Evolutionary conservation across 306 rosid species (phyloP), one percentile per base, ranked within the genome.

Genomic region (Cucurbita ficifolia): DNA sequence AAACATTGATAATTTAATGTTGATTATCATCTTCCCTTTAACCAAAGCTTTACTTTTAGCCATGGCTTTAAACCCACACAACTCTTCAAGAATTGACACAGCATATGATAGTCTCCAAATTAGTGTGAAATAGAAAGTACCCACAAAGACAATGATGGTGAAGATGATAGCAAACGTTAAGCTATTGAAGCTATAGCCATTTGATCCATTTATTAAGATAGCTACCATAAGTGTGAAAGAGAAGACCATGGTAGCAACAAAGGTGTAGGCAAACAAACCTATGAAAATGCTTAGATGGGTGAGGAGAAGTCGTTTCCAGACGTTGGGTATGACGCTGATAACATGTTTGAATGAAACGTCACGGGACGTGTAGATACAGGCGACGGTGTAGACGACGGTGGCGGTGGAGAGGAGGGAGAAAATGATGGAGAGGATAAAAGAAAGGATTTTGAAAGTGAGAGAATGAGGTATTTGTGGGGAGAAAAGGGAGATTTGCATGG

Each of bases 41-140:
- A 86, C 67, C 62, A 92, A 56, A 2, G 77, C 83, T 77, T 49
- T 81, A 79, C 93, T 84, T 77, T 84, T 93, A 61, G 13, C 43
- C 98, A 93, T 84, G 17, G 98, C 98, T 36, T 21, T 10, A 5
- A 90, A 4, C 21, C 98, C 98, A 6, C 53, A 81, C 0, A 77
- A 65, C 36, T 93, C 94, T 69, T 93, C 98, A 19, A 90, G 71
- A 29, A 2, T 29, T 29, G 33, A 29, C 33, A 29, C 33, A 29
- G 33, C 33, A 0, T 29, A 29, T 29, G 33, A 29, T 29, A 29
- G 33, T 1, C 33, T 29, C 33, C 33, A 29, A 29, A 29, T 29
- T 29, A 29, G 33, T 29, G 33, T 29, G 3, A 29, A 29, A 29
- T 29, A 29, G 33, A 29, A 29, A 29, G 3, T 2, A 2, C 33